Conservation (phyloP, 352 stramenopile species). For the Globisporangium solare region DNA sequence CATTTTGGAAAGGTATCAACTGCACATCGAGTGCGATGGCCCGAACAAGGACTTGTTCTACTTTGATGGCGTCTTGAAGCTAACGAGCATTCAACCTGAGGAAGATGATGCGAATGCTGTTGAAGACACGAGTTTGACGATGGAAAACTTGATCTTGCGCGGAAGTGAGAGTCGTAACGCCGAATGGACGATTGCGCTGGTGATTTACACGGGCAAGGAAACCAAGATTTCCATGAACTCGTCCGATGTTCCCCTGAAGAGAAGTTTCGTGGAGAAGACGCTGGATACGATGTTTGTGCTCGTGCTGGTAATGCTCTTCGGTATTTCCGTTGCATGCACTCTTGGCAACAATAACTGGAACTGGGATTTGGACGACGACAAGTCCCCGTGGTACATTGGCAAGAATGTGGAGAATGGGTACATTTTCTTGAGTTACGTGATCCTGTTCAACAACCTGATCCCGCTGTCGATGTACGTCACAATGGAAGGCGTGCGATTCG, state of each 20-base stretch:
- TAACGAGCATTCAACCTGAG: slow-evolving; percentile 22
- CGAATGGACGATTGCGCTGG: slow-evolving; percentile 81
- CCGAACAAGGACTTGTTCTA: slow-evolving; percentile 87
- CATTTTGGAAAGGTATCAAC: slow-evolving; percentile 59
- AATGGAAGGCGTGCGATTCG: slow-evolving; percentile 84
- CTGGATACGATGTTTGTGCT: slow-evolving; percentile 88
- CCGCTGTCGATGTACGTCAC: slow-evolving; percentile 87
- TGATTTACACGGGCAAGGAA: slow-evolving; percentile 81
- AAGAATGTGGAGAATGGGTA: slow-evolving; percentile 60
- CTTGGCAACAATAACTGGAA: slow-evolving; percentile 85
- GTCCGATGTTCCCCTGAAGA: slow-evolving; percentile 70
- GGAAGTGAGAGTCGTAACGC: slow-evolving; percentile 82
- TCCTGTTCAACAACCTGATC: slow-evolving; percentile 89
- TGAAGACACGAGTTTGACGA: slow-evolving; percentile 61
- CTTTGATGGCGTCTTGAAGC: slow-evolving; percentile 69
- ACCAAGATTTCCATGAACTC: slow-evolving; percentile 88
- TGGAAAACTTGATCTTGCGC: slow-evolving; percentile 86
- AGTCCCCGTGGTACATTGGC: slow-evolving; percentile 65
- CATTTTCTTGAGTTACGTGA: slow-evolving; percentile 89
- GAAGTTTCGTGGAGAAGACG: slow-evolving; percentile 85
- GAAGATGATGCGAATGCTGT: slow-evolving; percentile 17
- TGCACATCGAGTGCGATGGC: slow-evolving; percentile 74
- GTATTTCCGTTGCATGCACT: slow-evolving; percentile 79
- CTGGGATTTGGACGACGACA: slow-evolving; percentile 45
- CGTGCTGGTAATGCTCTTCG: slow-evolving; percentile 80